Evolutionary conservation across 2,329 filamentous ascomycete genomes (phyloP), one percentile per base, ranked within the genome.

Genomic region (Alternaria incomplexa): DNA sequence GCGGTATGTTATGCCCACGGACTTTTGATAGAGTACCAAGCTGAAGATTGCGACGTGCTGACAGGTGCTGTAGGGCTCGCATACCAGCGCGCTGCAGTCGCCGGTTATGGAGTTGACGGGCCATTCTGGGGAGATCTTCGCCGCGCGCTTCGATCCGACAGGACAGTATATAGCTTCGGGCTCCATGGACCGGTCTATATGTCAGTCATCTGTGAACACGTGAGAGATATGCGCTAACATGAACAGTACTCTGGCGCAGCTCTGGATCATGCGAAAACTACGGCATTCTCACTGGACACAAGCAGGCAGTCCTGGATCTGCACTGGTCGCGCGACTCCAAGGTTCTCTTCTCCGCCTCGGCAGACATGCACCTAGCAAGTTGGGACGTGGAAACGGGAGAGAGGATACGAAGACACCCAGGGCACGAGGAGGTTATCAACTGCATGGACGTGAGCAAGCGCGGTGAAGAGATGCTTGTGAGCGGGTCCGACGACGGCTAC

Each of bases 351-450:
- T 96, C 95, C 8, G 94, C 94, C 47, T 97, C 94, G 32, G 94
- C 96, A 69, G 96, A 99, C 79, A 94, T 90, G 87, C 93, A 94
- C 70, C 85, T 98, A 28, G 94, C 94, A 43, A 97, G 93, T 78
- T 99, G 95, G 95, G 95, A 99, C 76, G 83, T 97, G 45, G 95
- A 96, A 69, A 94, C 93, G 0, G 95, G 95, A n/a, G 88, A 91
- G 69, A 89, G 96, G 75, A 97, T 98, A 86, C 91, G 96, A 67
- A 88, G 93, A 75, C 96, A 99, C 76, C 84, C 93, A 11, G 96
- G 96, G 1, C 96, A 99, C 76, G 94, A 97, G 74, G 95, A 97
- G 79, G 88, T 97, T n/a, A 90, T 99, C 83, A 99, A 98, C 80
- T 88, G 91, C 64, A 84, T 98, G 79, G 94, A 97, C 74, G 89